Percentiles rank a stretch among this genome's conserved stretches.
Conservation (phyloP, 2,329 filamentous ascomycete genomes). For the Scytalidium sp. region DNA sequence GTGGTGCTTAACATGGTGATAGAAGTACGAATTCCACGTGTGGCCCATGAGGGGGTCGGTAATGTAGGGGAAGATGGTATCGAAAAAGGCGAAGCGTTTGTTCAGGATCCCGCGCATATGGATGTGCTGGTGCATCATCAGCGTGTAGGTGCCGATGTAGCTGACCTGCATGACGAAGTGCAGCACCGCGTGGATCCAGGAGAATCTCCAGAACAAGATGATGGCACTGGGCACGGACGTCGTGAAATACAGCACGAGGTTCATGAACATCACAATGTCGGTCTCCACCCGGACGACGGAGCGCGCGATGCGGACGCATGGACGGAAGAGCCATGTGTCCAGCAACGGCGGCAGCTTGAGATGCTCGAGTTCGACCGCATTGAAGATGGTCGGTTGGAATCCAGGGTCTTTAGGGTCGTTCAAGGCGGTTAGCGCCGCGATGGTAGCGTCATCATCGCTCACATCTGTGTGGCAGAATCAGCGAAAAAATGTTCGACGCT, state of each 20-base stretch:
- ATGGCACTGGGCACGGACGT: conserved; percentile 69
- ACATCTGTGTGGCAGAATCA: too few relatives aligned
- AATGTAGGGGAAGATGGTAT: conserved; percentile 68
- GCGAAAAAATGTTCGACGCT: too few relatives aligned
- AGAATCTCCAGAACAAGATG: conserved; percentile 63
- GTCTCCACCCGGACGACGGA: conserved; percentile 29
- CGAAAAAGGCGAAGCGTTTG: conserved; percentile 52
- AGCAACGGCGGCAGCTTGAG: conserved; percentile 10
- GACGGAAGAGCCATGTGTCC: conserved; percentile 7
- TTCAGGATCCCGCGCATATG: conserved; percentile 69
- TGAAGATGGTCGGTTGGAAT: conserved; percentile 21
- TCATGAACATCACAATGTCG: conserved; percentile 76
- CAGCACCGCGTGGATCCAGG: conserved; percentile 62
- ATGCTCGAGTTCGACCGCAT: conserved; percentile 16
- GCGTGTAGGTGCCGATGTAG: conserved; percentile 71
- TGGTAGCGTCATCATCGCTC: too few relatives aligned
- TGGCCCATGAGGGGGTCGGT: conserved; percentile 76
- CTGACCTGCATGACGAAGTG: conserved; percentile 65
- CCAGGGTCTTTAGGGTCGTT: too few relatives aligned
- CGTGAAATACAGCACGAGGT: conserved; percentile 68
- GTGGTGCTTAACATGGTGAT: conserved; percentile 84
- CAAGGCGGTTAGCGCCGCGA: too few relatives aligned
- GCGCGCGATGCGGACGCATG: conserved; percentile 17
- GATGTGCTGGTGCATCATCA: conserved; percentile 85
- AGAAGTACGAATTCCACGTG: conserved; percentile 83